A percentile compares a stretch with the other conserved stretches of the same genome.
These are phyloP conservation scores for Suhomyces canberraensis DNA, from an alignment of 805 yeast species.

Conservation along the genomic window DNA sequence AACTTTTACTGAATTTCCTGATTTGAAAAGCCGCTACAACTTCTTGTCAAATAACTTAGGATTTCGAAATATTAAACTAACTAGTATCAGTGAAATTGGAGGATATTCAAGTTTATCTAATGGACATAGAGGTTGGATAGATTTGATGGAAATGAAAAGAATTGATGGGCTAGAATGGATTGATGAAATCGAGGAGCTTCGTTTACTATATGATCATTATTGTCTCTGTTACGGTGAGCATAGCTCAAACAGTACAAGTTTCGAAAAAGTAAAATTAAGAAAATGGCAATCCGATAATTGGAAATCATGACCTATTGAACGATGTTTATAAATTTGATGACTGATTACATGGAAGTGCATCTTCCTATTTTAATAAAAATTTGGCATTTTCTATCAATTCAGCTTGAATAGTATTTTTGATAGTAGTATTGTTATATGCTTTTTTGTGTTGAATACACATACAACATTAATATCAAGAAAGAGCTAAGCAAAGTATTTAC, in stretches of 20 bases:
- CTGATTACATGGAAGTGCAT: too few species aligned
- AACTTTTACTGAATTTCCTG: slow-evolving; percentile 51
- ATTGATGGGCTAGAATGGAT: slow-evolving; percentile 58
- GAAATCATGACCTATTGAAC: too few species aligned
- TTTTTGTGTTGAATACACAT: too few species aligned
- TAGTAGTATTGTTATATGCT: too few species aligned
- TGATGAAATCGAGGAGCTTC: slow-evolving; percentile 74
- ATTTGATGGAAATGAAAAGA: slow-evolving; percentile 35
- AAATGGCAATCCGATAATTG: slow-evolving; percentile 5
- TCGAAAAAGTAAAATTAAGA: slow-evolving; percentile 8
- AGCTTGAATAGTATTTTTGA: too few species aligned
- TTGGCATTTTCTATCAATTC: too few species aligned
- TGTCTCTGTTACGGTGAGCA: slow-evolving; percentile 37
- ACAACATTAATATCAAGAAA: too few species aligned
- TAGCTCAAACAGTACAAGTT: neutral
- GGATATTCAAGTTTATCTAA: slow-evolving; percentile 32
- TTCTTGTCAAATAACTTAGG: slow-evolving; percentile 22
- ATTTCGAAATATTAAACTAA: slow-evolving; percentile 33
- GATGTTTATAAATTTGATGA: too few species aligned
- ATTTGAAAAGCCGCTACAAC: slow-evolving; percentile 25
- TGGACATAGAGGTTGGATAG: slow-evolving; percentile 40
- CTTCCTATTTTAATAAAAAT: too few species aligned
- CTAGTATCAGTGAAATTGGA: slow-evolving; percentile 45
- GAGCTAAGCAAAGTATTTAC: too few species aligned
- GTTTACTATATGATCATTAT: slow-evolving; percentile 60